Percentiles rank a stretch among this genome's conserved stretches.
Conservation (phyloP, 2,329 filamentous ascomycete genomes). For the Stachybotrys chlorohalonatus region DNA sequence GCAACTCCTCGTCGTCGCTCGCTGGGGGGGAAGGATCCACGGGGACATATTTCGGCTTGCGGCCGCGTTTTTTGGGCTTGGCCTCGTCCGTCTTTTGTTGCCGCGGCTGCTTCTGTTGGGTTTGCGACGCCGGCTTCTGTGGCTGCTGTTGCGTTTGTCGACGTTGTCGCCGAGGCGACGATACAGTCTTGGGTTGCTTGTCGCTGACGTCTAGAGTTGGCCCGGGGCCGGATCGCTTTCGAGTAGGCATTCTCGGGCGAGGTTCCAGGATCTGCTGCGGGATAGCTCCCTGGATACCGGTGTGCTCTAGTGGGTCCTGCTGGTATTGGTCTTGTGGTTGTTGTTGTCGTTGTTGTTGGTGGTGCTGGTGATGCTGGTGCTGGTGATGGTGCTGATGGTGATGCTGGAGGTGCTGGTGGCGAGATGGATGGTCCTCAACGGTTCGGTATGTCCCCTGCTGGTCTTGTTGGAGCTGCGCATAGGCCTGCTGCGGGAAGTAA, state of each 20-base stretch:
- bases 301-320: no score
- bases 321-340: no score
- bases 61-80: conserved; percentile 14
- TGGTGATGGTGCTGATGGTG: neutral
- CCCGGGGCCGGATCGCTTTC: no score
- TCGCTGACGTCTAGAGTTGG: no score
- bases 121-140: neutral
- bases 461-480: neutral
- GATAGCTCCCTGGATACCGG: no score
- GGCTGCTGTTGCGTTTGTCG: neutral
- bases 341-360: neutral
- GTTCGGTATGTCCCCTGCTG: neutral
- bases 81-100: neutral
- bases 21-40: neutral
- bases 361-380: neutral
- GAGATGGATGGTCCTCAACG: neutral
- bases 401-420: neutral
- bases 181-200: no score
- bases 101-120: neutral
- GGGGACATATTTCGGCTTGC: conserved; percentile 11
- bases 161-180: neutral
- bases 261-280: no score
- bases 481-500: neutral
- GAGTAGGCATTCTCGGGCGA: no score
- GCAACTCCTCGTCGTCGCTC: neutral